phyloP scores from a whole-genome alignment of 2,329 filamentous ascomycete genomes.

The Colletotrichum scovillei region DNA sequence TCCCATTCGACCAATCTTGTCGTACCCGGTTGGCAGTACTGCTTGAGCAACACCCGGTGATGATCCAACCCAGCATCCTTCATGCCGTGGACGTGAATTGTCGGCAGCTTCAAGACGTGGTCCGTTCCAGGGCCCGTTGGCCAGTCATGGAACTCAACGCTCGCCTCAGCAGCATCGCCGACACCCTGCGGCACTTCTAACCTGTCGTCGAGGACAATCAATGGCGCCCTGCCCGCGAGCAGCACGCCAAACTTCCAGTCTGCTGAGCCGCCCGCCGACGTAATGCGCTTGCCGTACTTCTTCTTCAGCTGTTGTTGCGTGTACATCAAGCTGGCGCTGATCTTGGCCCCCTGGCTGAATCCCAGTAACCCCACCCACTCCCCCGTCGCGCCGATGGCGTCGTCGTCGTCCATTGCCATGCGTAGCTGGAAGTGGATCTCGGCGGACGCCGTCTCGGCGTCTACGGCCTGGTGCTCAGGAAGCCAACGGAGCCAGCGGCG shows the following conservation, averaged over 20 bases:
- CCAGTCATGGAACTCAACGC: constrained; percentile 54
- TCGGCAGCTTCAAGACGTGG: constrained; percentile 66
- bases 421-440: constrained; percentile 53
- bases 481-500: constrained; percentile 71
- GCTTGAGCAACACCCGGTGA: constrained; percentile 65
- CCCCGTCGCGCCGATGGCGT: constrained; percentile 61
- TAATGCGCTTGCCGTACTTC: constrained; percentile 43
- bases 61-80: constrained; percentile 68
- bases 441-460: constrained; percentile 54
- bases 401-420: constrained; percentile 63
- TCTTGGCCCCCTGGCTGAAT: constrained; percentile 75
- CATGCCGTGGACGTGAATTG: constrained; percentile 76
- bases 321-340: constrained; percentile 69
- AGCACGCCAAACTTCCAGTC: constrained; percentile 71
- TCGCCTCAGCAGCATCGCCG: constrained; percentile 42
- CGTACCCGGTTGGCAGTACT: constrained; percentile 68
- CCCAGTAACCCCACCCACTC: constrained; percentile 71
- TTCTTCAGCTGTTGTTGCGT: constrained; percentile 68
- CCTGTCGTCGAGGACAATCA: constrained; percentile 62
- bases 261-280: constrained; percentile 42
- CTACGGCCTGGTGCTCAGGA: constrained; percentile 64
- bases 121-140: constrained; percentile 52
- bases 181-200: constrained; percentile 39
- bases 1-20: constrained; percentile 77
- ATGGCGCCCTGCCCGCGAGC: constrained; percentile 70